These are phyloP conservation scores for Hypoxylon sp. DNA, from an alignment of 2,329 filamentous ascomycete species.

Conservation along the genomic window DNA sequence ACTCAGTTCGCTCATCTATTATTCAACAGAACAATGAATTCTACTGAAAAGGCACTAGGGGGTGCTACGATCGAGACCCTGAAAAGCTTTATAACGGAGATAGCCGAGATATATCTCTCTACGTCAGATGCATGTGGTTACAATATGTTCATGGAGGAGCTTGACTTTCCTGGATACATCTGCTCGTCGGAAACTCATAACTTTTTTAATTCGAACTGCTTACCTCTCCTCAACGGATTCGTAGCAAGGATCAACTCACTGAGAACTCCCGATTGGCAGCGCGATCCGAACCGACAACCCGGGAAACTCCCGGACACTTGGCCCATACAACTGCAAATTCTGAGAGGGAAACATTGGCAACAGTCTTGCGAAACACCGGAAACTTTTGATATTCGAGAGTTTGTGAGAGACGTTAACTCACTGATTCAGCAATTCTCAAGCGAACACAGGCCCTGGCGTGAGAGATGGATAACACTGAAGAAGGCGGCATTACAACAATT, in stretches of 20 bases:
- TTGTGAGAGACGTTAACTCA: conserved; percentile 3
- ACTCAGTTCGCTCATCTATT: conserved; percentile 26
- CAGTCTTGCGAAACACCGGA: neutral
- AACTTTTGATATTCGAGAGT: neutral
- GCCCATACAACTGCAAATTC: conserved; percentile 17
- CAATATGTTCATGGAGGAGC: neutral
- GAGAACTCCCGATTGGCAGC: conserved; percentile 26
- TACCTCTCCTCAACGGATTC: conserved; percentile 44
- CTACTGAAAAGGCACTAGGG: neutral
- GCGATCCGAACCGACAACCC: conserved; percentile 11
- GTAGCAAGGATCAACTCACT: conserved; percentile 34
- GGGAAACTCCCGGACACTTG: conserved; percentile 19
- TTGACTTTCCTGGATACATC: conserved; percentile 17
- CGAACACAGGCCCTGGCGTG: neutral
- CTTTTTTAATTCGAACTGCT: conserved; percentile 32
- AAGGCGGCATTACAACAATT: conserved; percentile 1
- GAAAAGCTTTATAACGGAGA: neutral
- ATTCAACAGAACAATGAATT: conserved; percentile 5
- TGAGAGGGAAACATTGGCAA: conserved; percentile 10
- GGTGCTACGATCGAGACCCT: neutral
- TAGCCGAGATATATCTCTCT: neutral
- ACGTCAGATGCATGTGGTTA: neutral
- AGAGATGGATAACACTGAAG: conserved; percentile 10
- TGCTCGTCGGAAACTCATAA: neutral
- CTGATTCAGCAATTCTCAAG: conserved; percentile 3